These are phyloP conservation scores for Metschnikowia koreensis DNA, from an alignment of 805 yeast genomes.

Conservation along the genomic window DNA sequence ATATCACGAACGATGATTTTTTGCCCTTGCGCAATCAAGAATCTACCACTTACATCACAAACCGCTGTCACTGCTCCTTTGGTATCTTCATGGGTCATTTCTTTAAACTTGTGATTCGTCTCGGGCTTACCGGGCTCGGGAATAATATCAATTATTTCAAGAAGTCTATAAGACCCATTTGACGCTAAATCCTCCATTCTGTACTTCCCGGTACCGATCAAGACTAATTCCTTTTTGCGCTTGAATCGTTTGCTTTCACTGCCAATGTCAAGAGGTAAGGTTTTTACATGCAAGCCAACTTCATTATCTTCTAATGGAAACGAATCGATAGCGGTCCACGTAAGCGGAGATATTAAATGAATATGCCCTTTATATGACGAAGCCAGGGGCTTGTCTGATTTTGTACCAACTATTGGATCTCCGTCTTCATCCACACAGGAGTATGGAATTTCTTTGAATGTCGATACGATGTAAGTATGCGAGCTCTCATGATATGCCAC, in stretches of 20 bases:
- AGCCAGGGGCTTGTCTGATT: constrained; percentile 53
- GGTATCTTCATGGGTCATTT: constrained; percentile 66
- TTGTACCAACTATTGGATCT: constrained; percentile 55
- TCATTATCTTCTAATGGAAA: constrained; percentile 68
- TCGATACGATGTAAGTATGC: constrained; percentile 60
- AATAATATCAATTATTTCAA: constrained; percentile 75
- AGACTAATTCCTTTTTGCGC: constrained; percentile 61
- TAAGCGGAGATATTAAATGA: constrained; percentile 65
- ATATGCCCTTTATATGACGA: constrained; percentile 57
- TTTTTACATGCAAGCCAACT: constrained; percentile 54
- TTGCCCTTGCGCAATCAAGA: constrained; percentile 84
- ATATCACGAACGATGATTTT: constrained; percentile 75
- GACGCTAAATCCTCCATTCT: constrained; percentile 80
- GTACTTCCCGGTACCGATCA: constrained; percentile 74
- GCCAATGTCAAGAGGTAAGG: constrained; percentile 50
- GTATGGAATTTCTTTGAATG: constrained; percentile 57
- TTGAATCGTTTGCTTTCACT: constrained; percentile 42
- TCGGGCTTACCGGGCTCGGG: constrained; percentile 90
- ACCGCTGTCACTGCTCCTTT: constrained; percentile 82
- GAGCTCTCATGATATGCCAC: constrained; percentile 69
- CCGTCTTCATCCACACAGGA: constrained; percentile 75
- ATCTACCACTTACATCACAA: constrained; percentile 78
- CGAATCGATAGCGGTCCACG: constrained; percentile 75
- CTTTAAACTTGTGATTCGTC: constrained; percentile 73
- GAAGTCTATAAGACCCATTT: constrained; percentile 72